Base-by-base conservation (phyloP, 139 green algal genomes). In the Tetratostichococcus sp. region DNA sequence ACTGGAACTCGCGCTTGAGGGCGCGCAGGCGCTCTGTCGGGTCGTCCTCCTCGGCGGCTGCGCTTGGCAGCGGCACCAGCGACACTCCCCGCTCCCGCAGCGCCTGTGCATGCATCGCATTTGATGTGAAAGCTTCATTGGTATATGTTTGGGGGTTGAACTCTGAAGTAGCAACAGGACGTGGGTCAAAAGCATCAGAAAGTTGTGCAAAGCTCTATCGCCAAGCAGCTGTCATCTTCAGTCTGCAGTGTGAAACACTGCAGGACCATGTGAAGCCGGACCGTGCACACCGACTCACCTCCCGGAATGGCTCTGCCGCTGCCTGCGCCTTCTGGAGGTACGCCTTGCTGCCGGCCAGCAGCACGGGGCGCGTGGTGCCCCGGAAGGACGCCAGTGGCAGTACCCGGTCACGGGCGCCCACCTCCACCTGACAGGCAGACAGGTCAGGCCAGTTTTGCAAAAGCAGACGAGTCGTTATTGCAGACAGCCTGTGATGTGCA, bases 331-430 rank as follows among this genome's bases (percentile, higher is more conserved):
- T 76, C 42, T 83, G 77, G 33, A 97, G 78, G 35, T 88, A 90
- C 1, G 67, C 70, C 28, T 85, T 79, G 58, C 58, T 90, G 58
- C 92, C 93, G 11, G 88, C 85, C 6, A 97, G 67, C 5, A 97
- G 87, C 0, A 98, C 82, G 2, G 90, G 91, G 25, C 94, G 84
- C 0, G 89, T 81, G 31, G 78, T 82, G 32, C 91, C 92, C 5
- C 94, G 84, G 66, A 98, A 89, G 42, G 84, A 77, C 17, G 87
- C 76, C 69, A 98, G 86, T 17, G 92, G 89, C 33, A 98, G 72
- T 32, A 89, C 77, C 0, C 85, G 75, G 58, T 79, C 81, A 1
- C 28, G 35, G 33, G 67, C 69, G 26, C 82, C 80, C 43, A 96
- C 62, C 32, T 89, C 73, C 26, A 95, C 66, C 88, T 94, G 85